phyloP scores from a whole-genome alignment of 805 yeast genomes.

The Peterozyma xylosa region DNA sequence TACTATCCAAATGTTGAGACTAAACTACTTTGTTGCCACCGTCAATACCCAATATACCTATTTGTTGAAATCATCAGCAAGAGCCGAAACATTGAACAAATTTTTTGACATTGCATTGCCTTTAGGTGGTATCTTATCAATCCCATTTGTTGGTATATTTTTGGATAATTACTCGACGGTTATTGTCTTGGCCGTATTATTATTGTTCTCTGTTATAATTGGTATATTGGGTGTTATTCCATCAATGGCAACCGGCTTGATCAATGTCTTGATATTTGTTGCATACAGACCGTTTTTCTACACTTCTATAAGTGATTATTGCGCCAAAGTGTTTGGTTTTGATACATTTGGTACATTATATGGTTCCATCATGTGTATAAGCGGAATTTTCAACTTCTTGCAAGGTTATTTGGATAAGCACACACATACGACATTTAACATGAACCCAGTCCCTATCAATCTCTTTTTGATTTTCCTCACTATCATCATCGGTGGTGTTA shows the following conservation, averaged over 20 bases:
- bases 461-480: constrained; percentile 46
- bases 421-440: constrained; percentile 43
- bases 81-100: constrained; percentile 33
- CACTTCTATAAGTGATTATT: constrained; percentile 48
- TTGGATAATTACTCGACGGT: constrained; percentile 42
- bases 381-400: constrained; percentile 42
- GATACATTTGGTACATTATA: constrained; percentile 55
- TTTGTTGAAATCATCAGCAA: constrained; percentile 28
- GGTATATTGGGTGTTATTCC: constrained; percentile 43
- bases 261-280: constrained; percentile 41
- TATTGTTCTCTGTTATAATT: constrained; percentile 32
- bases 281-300: constrained; percentile 51
- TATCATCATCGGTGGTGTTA: constrained; percentile 35
- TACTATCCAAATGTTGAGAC: constrained; percentile 49
- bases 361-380: constrained; percentile 46
- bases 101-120: constrained; percentile 49
- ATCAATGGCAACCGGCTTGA: constrained; percentile 30
- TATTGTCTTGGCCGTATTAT: constrained; percentile 30
- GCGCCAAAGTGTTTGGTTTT: constrained; percentile 58
- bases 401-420: constrained; percentile 39
- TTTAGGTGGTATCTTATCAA: constrained; percentile 45
- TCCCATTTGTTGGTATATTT: constrained; percentile 46
- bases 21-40: constrained; percentile 54
- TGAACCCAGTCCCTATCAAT: constrained; percentile 51
- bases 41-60: constrained; percentile 46